These are phyloP conservation scores for Lachnellula willkommii DNA, from an alignment of 2,329 filamentous ascomycete species.

Conservation along the genomic window DNA sequence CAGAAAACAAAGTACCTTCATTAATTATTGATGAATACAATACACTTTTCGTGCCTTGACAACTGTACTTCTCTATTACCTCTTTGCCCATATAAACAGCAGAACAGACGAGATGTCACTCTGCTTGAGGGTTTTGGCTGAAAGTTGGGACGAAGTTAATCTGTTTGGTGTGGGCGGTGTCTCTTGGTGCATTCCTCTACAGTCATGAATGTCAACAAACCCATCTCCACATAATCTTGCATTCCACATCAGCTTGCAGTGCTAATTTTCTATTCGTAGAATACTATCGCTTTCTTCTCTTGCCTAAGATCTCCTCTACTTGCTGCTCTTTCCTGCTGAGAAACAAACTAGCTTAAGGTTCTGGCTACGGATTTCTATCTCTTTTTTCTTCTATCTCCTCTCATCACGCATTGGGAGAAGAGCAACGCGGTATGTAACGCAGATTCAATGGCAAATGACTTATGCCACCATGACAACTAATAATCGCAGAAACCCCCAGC, in stretches of 20 bases:
- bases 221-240: neutral
- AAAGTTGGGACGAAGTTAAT: too few species aligned
- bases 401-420: neutral
- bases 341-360: neutral
- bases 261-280: neutral
- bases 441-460: neutral
- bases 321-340: neutral
- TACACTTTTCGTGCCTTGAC: too few species aligned
- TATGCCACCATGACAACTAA: neutral
- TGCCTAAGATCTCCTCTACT: neutral
- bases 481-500: neutral
- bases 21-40: too few species aligned
- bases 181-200: conserved; percentile 1
- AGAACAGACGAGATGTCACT: too few species aligned
- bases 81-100: too few species aligned
- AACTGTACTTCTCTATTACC: too few species aligned
- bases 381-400: neutral
- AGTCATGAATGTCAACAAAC: conserved; percentile 6
- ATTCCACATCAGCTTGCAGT: neutral
- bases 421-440: neutral
- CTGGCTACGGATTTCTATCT: neutral
- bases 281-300: neutral
- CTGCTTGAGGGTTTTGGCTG: too few species aligned
- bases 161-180: neutral
- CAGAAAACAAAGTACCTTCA: too few species aligned